Base-by-base conservation (phyloP, 129 eudicot species). In the Scalesia atractyloides region DNA sequence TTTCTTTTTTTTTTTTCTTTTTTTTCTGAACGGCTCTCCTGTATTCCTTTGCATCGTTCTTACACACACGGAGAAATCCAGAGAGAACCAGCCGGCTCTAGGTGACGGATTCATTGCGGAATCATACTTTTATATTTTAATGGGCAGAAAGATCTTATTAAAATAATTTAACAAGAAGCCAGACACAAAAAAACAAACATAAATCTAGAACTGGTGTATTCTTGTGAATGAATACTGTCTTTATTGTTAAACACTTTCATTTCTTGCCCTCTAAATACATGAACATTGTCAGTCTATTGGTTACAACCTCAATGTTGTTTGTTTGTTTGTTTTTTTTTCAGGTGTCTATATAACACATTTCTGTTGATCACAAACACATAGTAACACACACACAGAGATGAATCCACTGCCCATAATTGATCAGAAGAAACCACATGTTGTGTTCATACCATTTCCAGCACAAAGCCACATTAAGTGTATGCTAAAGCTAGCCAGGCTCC, bases 401-500 rank as follows among this genome's bases (percentile, higher is more conserved):
- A 62, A 61, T 24, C 0, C 37, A 48, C 7, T 16, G 47, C 18
- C 51, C 5, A 34, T 13, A 47, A 33, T 2, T 13, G 15, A 48
- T 33, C 62, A 73, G 2, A 63, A 48, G 47, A 64, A 33, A 18
- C 68, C 84, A 11, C 84, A 80, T 61, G 67, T 70, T 0, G 63
- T 80, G 7, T 73, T 69, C 70, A 80, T 74, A 51, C 80, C 84
- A 50, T 33, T 59, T 34, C 76, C 84, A 51, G 71, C 71, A 5
- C 84, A 80, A 74, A 74, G 80, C 72, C 84, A 80, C 39, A 68
- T 80, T 13, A 80, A 80, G 57, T 75, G 75, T 9, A 73, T 80
- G 80, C 76, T 80, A 5, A 80, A 80, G 46, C 72, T 80, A 22
- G 84, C 80, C 68, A 62, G 49, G 57, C 33, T 80, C 17, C 80